Evolutionary conservation across 2,329 filamentous ascomycete genomes (phyloP).

Genomic region (Aspergillus sergii): DNA sequence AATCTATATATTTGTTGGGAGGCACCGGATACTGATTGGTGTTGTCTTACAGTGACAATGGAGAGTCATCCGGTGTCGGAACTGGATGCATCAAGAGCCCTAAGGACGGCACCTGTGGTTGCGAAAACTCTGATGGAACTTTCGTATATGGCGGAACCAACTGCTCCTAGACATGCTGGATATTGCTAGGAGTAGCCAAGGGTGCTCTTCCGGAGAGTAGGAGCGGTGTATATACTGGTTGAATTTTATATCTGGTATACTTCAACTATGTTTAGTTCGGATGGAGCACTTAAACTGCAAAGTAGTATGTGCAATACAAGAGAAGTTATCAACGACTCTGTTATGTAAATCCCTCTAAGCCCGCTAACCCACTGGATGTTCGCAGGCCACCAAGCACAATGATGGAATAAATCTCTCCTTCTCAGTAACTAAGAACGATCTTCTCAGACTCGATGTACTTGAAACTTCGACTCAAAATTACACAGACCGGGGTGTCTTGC

Average conservation of each 20-base stretch:
- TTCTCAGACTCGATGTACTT: not conserved
- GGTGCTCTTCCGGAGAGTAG: not conserved
- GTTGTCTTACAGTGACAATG: conserved; percentile 13
- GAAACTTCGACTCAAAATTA: not conserved
- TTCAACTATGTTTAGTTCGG: not conserved
- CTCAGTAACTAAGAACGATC: not conserved
- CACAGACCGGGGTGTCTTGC: not conserved
- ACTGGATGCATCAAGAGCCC: conserved; percentile 44
- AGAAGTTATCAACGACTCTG: not conserved
- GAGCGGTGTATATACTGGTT: not conserved
- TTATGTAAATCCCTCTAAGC: not conserved
- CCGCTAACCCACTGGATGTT: not conserved
- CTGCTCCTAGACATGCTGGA: conserved; percentile 21
- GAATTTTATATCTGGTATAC: not conserved
- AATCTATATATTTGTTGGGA: too few species aligned
- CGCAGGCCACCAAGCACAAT: not conserved
- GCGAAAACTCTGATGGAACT: conserved; percentile 44
- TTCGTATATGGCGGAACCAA: conserved; percentile 36
- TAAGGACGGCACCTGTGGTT: conserved; percentile 43
- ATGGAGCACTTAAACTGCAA: too few species aligned
- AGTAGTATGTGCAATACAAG: not conserved
- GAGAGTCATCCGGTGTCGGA: conserved; percentile 23
- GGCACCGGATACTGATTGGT: not conserved
- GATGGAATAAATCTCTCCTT: not conserved
- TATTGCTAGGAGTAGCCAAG: not conserved